phyloP scores from a whole-genome alignment of 768 basidiomycete species.

The Galerina sulciceps region DNA sequence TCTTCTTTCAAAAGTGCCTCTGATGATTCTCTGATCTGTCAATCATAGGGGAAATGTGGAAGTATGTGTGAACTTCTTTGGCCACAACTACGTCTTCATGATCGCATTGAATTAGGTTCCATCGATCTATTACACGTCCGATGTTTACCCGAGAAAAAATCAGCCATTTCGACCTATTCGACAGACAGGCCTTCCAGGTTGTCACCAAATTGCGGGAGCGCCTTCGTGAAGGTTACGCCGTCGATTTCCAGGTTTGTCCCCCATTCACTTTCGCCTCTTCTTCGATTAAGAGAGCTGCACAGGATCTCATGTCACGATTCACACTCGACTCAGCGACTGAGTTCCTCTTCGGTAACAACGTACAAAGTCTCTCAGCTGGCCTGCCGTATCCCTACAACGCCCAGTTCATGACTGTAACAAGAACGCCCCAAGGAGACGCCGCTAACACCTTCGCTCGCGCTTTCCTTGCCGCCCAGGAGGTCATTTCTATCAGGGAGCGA shows the following conservation, averaged over 20 bases:
- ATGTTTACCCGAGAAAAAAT: conserved; percentile 66
- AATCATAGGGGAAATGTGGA: conserved; percentile 39
- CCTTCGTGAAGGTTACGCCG: conserved; percentile 49
- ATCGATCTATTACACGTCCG: conserved; percentile 67
- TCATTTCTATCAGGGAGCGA: conserved; percentile 45
- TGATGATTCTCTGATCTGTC: not conserved
- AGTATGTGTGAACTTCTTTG: conserved; percentile 23
- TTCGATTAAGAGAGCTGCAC: not conserved
- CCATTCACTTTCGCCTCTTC: not conserved
- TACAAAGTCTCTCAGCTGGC: conserved; percentile 52
- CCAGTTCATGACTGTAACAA: conserved; percentile 22
- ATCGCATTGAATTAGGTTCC: conserved; percentile 43
- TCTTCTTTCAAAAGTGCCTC: not conserved
- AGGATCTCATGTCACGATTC: conserved; percentile 65
- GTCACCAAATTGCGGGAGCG: conserved; percentile 51
- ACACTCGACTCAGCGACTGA: conserved; percentile 71
- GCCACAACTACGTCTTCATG: too few species aligned
- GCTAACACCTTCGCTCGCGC: conserved; percentile 52
- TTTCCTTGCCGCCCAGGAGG: conserved; percentile 50
- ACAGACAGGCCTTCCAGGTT: conserved; percentile 51
- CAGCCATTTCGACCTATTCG: conserved; percentile 64
- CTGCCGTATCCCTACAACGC: conserved; percentile 57
- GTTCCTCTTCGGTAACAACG: conserved; percentile 65
- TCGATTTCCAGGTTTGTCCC: conserved; percentile 59
- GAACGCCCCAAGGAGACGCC: conserved; percentile 27